A percentile compares a stretch with the other conserved stretches of the same genome.
Conservation (phyloP, 2,329 filamentous ascomycete species). For the Aspergillus ruber region DNA sequence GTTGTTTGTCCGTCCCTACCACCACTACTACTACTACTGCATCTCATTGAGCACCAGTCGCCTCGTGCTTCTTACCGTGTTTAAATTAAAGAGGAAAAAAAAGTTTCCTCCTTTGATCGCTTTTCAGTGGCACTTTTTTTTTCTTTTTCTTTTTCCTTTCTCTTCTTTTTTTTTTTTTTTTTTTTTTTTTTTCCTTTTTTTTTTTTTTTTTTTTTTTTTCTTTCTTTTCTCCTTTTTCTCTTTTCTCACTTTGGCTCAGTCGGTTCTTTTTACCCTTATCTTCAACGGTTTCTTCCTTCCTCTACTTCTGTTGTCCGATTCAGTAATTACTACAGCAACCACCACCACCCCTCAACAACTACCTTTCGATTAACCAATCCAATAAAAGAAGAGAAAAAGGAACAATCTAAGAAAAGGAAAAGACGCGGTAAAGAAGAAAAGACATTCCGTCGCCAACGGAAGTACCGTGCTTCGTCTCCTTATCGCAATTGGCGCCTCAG, state of each 20-base stretch:
- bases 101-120: no score
- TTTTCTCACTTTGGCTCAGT: constrained; percentile 2
- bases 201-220: constrained; percentile 2
- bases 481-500: constrained; percentile 1
- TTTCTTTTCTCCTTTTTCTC: neutral
- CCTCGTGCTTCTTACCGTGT: constrained; percentile 1
- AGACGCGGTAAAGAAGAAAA: neutral
- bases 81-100: no score
- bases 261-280: neutral
- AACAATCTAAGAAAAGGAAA: neutral
- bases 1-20: neutral
- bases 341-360: neutral
- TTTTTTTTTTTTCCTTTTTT: constrained; percentile 1
- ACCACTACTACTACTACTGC: neutral
- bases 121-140: constrained; percentile 2
- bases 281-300: neutral
- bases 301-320: neutral
- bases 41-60: constrained; percentile 1
- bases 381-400: neutral
- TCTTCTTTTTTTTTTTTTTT: neutral
- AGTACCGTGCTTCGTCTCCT: neutral
- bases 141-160: neutral
- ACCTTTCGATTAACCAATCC: neutral
- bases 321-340: neutral
- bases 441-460: neutral